Evolutionary conservation across 305 asterid genomes (phyloP), one percentile per base, ranked within the genome.

Genomic region (Petunia hybrid): DNA sequence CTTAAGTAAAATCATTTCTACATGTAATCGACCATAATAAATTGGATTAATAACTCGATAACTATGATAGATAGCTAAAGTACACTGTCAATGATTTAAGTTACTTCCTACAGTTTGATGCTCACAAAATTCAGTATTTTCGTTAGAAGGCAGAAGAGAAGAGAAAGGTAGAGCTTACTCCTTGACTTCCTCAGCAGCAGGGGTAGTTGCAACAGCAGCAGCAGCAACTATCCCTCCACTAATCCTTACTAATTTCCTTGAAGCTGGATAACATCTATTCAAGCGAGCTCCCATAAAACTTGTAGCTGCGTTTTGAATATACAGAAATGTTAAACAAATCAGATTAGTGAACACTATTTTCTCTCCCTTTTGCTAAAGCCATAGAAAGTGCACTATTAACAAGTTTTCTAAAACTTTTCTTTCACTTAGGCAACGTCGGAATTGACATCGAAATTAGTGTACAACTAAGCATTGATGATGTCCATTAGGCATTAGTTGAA

Each of bases 121-220:
- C 57, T 4, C 16, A 68, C 76, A n/a, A 16, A 67, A 68, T 8
- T 42, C 56, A 42, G 56, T 8, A 42, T 68, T 9, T 43, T 46
- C 61, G 48, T 35, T 12, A 74, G 12, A 41, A 70, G 10, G 38
- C 22, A 45, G 74, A 84, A 66, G 76, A 40, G 10, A 36, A 70
- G 22, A 56, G 40, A 40, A 43, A 14, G 6, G 36, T 51, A 9
- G 35, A 61, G n/a, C 91, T 86, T 68, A 91, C 95, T 90, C 95
- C 85, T 86, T 91, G 62, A 83, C n/a, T 84, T 91, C 88, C 76
- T 81, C 82, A 0, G 60, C 85, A 2, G 92, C 85, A 79, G 90
- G 73, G 8, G 82, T 3, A 73, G 63, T 85, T 77, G 86, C 92
- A 78, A 81, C 86, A 22, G 88, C 85, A 63, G 89, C 83, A 74